Evolutionary conservation across 257 asterid genomes (phyloP).

Genomic region (Petunia axillaris): DNA sequence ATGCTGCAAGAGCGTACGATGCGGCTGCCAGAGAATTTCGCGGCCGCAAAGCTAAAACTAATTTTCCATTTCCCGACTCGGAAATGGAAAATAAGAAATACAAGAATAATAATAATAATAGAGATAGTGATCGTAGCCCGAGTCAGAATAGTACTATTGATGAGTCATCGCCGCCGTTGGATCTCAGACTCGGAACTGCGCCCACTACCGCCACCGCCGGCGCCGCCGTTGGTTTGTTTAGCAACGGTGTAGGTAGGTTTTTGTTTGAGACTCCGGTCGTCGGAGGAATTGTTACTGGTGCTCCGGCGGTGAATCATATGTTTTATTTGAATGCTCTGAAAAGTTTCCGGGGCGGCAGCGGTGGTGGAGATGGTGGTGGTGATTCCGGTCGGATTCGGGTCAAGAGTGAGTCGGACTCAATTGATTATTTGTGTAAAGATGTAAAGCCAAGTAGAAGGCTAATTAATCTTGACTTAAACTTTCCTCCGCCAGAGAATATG

Average conservation of each 20-base stretch:
- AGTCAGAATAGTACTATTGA: slow-evolving; percentile 25
- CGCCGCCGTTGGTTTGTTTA: background rate
- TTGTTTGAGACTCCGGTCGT: background rate
- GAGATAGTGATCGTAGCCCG: slow-evolving; percentile 7
- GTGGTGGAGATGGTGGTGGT: background rate
- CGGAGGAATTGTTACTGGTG: background rate
- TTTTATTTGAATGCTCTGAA: background rate
- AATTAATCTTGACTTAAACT: background rate
- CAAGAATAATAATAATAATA: background rate
- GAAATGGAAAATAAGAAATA: background rate
- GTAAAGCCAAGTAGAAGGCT: background rate
- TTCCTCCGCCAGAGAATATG: slow-evolving; percentile 11
- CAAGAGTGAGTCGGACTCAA: background rate
- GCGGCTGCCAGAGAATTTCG: slow-evolving; percentile 26
- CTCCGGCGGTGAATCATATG: background rate
- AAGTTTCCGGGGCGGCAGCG: background rate
- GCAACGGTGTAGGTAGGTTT: slow-evolving; percentile 9
- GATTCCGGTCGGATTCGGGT: too few species aligned
- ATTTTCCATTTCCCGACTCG: background rate
- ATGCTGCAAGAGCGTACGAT: slow-evolving; percentile 31
- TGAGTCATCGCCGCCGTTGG: slow-evolving; percentile 7
- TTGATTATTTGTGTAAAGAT: background rate
- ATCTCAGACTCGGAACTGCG: slow-evolving; percentile 6
- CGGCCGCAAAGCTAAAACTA: slow-evolving; percentile 27
- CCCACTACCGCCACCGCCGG: too few species aligned